Evolutionary conservation across 2,329 filamentous ascomycete species (phyloP), one percentile per base, ranked within the genome.

Genomic region (Curvularia lunata): DNA sequence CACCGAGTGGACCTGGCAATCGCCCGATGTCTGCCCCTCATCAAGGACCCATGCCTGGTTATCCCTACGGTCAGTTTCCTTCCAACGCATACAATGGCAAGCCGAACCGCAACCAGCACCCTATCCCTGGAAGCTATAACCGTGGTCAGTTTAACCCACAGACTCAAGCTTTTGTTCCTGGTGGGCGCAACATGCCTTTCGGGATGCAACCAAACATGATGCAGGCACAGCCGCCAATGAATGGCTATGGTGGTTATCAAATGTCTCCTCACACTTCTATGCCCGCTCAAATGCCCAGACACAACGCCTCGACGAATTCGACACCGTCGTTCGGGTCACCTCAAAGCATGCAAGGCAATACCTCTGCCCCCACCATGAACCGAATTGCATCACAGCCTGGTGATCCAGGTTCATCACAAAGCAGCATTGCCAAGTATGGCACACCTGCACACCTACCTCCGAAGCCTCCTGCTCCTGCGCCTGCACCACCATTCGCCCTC

Each of bases 71-170:
- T 2, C 91, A 96, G 71, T 83, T 94, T 46, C 90, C 91, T 4
- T 85, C 83, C 61, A 82, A 84, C 50, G 88, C 88, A 48, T 87
- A 74, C 56, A 75, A 72, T 21, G 71, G 70, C 16, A 73, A 91
- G 25, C 84, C 90, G 60, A 90, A 90, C 68, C 86, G 88, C 8
- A 88, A 90, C 56, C 89, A 92, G 71, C 91, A 97, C 73, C 91
- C 91, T 5, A 87, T 96, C 55, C 91, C 92, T 13, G 91, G 91
- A 34, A 95, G 89, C 77, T 96, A 86, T 73, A 91, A 90, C 71
- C 85, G 92, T 56, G 91, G 92, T 68, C 87, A 90, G 12, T 97
- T 98, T 80, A 97, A 97, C 72, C 94, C 93, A 0, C 93, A 96
- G 79, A 97, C 91, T 16, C 91, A 96, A 71, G 91, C 93, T 0